Percentiles rank a stretch among this genome's conserved stretches.
Conservation (phyloP, 371 early-diverging fungal species). For the Rhizomucor pusillus region DNA sequence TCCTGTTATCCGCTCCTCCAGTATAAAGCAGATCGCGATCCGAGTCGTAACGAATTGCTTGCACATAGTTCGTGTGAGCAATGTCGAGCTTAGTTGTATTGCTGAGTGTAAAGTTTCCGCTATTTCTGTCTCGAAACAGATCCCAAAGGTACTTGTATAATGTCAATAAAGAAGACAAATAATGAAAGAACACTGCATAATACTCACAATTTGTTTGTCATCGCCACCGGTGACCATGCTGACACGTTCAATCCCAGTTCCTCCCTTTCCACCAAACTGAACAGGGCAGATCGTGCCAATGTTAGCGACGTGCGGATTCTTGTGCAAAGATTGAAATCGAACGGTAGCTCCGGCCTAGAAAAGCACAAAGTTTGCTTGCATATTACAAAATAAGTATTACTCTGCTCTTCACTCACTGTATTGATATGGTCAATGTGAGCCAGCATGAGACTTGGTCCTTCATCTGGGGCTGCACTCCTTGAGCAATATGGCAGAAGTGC, state of each 20-base stretch:
- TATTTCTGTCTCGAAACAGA: not conserved
- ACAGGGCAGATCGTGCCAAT: slow-evolving; percentile 19
- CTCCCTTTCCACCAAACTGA: slow-evolving; percentile 11
- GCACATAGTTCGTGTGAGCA: slow-evolving; percentile 21
- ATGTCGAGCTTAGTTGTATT: slow-evolving; percentile 6
- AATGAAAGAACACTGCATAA: not conserved
- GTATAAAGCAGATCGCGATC: slow-evolving; percentile 14
- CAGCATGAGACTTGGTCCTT: not conserved
- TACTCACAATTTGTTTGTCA: slow-evolving; percentile 34
- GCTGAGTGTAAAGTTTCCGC: not conserved
- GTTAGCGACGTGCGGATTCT: slow-evolving; percentile 30
- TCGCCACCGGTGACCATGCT: slow-evolving; percentile 37
- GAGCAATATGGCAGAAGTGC: slow-evolving; percentile 11
- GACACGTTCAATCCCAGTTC: slow-evolving; percentile 11
- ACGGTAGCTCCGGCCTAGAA: slow-evolving; percentile 21
- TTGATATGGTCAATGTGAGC: not conserved
- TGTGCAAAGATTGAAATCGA: slow-evolving; percentile 17
- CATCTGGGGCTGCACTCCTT: slow-evolving; percentile 1
- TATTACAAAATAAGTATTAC: not conserved
- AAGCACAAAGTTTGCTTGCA: not conserved
- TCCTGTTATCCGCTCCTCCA: slow-evolving; percentile 26
- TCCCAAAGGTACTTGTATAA: slow-evolving; percentile 17
- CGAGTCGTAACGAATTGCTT: slow-evolving; percentile 19
- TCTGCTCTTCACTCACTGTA: not conserved
- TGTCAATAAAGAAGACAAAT: not conserved